Base-by-base conservation (phyloP, 441 rosid genomes). In the Populus trichocarpa region DNA sequence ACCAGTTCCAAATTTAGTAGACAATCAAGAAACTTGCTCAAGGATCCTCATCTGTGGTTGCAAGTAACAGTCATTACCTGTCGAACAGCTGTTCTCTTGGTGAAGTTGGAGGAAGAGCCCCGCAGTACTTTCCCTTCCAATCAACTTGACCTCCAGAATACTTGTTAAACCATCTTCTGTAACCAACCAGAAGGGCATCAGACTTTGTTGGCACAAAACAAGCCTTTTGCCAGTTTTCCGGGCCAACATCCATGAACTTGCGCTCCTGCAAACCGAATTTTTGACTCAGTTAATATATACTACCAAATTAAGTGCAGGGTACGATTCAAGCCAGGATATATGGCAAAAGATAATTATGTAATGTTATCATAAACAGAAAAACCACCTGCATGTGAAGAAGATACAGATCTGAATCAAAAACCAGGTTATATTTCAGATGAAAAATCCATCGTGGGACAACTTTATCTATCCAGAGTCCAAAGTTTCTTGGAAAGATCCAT, bases 41-140 rank as follows among this genome's bases (percentile, higher is more conserved):
- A 26, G 32, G 6, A 13, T 53, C 1, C 61, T 30, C 2, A 2
- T 5, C 18, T 18, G 61, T 57, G 10, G 4, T 3, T 14, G 28
- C 16, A 72, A 10, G 26, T n/a, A 3, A 59, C 32, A n/a, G 32
- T 4, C 11, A 30, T n/a, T 85, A 85, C 85, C 87, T 83, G 75
- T 83, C 84, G 81, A 85, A 61, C 42, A 85, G 82, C 70, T 83
- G 86, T 50, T 85, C 84, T 73, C 72, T 79, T 6, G 84, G 81
- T 30, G 84, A 77, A 77, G 74, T 67, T 30, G 82, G 81, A 0
- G 86, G 83, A 42, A 83, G 83, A 10, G 64, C 75, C 14, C 80
- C 78, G 9, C 66, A 66, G 63, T 76, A 79, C 80, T 83, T 83
- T 40, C 83, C 79, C 71, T 33, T 76, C 86, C 86, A 85, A 40